Conservation (phyloP, 1,139 yeast species). For the Pichia sp. region DNA sequence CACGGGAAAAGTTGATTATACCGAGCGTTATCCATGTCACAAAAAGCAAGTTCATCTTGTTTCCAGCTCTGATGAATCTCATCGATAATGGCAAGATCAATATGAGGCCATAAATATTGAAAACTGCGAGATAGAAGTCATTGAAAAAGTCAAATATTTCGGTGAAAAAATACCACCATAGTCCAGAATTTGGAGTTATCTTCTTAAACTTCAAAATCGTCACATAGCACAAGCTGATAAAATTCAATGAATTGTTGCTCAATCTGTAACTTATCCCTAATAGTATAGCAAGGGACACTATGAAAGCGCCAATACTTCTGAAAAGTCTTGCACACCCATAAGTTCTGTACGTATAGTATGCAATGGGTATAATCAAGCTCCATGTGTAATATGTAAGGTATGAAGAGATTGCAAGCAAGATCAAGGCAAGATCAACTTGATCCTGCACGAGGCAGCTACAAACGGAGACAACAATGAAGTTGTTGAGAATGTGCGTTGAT, state of each 20-base stretch:
- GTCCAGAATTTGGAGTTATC: conserved; percentile 77
- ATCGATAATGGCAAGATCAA: conserved; percentile 71
- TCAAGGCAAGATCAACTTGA: conserved; percentile 39
- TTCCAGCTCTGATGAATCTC: conserved; percentile 40
- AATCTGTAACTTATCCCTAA: conserved; percentile 33
- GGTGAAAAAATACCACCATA: conserved; percentile 98
- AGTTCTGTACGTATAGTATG: conserved; percentile 19
- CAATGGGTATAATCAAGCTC: conserved; percentile 50
- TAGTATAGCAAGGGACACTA: conserved; percentile 27
- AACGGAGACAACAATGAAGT: conserved; percentile 47
- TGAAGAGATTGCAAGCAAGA: conserved; percentile 54
- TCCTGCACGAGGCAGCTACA: conserved; percentile 40
- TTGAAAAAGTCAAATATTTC: conserved; percentile 91
- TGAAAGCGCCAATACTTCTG: conserved; percentile 11
- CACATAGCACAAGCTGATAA: conserved; percentile 56
- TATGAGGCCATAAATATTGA: conserved; percentile 66
- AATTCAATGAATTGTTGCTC: conserved; percentile 40
- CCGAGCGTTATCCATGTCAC: conserved; percentile 58
- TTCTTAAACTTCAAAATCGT: conserved; percentile 56
- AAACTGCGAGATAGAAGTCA: conserved; percentile 75
- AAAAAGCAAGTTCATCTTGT: conserved; percentile 36
- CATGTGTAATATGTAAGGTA: conserved; percentile 60
- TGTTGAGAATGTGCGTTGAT: conserved; percentile 58
- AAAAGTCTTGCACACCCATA: conserved; percentile 1
- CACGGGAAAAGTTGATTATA: conserved; percentile 65